Percentiles rank a stretch among this genome's conserved stretches.
Evolutionary conservation across 2,329 filamentous ascomycete genomes (phyloP).

Genomic region (Anthostomella pinea): DNA sequence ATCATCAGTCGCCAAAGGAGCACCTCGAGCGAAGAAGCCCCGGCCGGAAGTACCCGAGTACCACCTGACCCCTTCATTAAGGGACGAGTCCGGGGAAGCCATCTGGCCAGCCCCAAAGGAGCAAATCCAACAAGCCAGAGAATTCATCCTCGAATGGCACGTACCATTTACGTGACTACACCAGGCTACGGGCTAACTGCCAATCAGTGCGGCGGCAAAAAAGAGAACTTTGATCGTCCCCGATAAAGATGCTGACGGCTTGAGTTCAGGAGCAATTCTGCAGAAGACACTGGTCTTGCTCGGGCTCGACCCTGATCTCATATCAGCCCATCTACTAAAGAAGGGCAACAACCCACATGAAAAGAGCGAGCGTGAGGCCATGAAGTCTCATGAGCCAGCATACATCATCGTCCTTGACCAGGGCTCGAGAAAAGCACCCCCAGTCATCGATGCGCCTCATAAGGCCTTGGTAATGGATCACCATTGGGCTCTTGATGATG

Average conservation of each 20-base stretch:
- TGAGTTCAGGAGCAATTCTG: conserved; percentile 62
- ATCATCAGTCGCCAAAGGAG: conserved; percentile 15
- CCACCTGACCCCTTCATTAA: conserved; percentile 39
- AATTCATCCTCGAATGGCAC: conserved; percentile 58
- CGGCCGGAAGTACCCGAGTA: conserved; percentile 39
- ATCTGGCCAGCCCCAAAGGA: conserved; percentile 60
- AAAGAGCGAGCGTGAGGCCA: conserved; percentile 47
- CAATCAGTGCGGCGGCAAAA: conserved; percentile 45
- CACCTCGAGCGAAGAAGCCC: conserved; percentile 25
- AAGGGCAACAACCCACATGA: conserved; percentile 60
- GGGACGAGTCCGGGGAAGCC: conserved; percentile 43
- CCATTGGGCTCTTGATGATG: conserved; percentile 51
- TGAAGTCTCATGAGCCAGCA: conserved; percentile 47
- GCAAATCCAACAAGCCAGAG: conserved; percentile 53
- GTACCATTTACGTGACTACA: too few relatives aligned
- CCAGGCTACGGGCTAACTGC: too few relatives aligned
- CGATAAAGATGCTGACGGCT: conserved; percentile 67
- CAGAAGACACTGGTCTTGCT: conserved; percentile 57
- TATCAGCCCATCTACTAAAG: conserved; percentile 56
- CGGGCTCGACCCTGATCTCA: conserved; percentile 50
- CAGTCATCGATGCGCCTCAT: conserved; percentile 49
- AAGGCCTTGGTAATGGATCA: conserved; percentile 63
- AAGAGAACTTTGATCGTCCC: conserved; percentile 59
- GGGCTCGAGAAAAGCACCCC: conserved; percentile 54
- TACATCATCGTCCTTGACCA: conserved; percentile 66